Evolutionary conservation across 768 basidiomycete species (phyloP), one percentile per base, ranked within the genome.

Genomic region (Leccinum disarticulatum): DNA sequence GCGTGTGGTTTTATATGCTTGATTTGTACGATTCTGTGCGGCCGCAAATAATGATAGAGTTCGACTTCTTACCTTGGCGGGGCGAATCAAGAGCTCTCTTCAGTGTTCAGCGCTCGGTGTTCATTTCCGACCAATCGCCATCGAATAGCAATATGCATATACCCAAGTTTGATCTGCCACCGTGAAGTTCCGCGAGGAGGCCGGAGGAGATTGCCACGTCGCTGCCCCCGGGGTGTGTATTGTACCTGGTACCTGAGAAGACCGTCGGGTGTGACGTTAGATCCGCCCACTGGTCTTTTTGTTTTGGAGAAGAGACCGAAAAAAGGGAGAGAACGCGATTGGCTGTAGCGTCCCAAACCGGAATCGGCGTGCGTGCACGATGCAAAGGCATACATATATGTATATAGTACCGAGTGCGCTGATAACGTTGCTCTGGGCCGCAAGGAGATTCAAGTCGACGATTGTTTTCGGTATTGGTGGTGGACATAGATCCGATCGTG

Each of bases 11-110:
- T 55, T 55, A 28, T 19, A 46, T 59, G n/a, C 46, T 56, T 47
- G 57, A 56, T 59, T 36, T 66, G 68, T 70, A 68, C 41, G 59
- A 63, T 63, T 38, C 27, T 25, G 33, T 33, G 25, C 22, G 25
- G 47, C 13, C 8, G 8, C 28, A 31, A 13, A 27, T 22, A 43
- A 43, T 30, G 59, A 63, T 68, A 70, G 61, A 60, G 36, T 54
- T 60, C 22, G 9, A 41, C n/a, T 41, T 41, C 17, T 28, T 52
- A 28, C 19, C 13, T 35, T 58, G 22, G 52, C 31, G 52, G 22
- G 22, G 35, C 22, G 47, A 53, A 53, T 57, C 41, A 30, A 19
- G 48, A 1, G 3, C 48, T 28, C 10, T 13, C 13, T 11, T 31
- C n/a, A 30, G 7, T 8, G 48, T 11, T 5, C n/a, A 30, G n/a